phyloP scores from a whole-genome alignment of 768 basidiomycete genomes.

The Naganishia vaughanmartiniae region DNA sequence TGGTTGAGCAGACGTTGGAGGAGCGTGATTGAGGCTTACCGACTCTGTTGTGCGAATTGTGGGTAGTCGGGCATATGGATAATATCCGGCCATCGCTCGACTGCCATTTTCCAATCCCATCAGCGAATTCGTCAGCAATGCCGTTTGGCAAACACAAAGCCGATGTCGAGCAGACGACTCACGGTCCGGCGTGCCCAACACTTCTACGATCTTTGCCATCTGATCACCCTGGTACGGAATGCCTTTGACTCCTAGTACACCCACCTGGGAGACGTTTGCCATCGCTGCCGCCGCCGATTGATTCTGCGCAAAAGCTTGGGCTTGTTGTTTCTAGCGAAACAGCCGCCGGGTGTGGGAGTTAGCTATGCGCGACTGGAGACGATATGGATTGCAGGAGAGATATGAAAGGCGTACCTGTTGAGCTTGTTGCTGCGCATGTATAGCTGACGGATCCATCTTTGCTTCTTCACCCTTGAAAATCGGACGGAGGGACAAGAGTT shows the following conservation, averaged over 20 bases:
- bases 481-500: conserved; percentile 84
- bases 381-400: not conserved
- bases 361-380: not conserved
- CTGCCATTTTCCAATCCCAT: conserved; percentile 53
- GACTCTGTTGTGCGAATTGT: conserved; percentile 74
- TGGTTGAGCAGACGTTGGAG: not conserved
- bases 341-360: too few relatives aligned
- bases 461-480: conserved; percentile 99
- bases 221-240: conserved; percentile 97
- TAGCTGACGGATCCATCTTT: conserved; percentile 65
- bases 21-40: conserved; percentile 56
- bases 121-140: too few relatives aligned
- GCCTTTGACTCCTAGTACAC: conserved; percentile 64
- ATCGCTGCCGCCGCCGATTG: conserved; percentile 1
- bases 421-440: conserved; percentile 26
- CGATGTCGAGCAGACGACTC: conserved; percentile 37
- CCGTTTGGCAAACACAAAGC: too few relatives aligned
- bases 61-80: conserved; percentile 82
- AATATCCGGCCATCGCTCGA: conserved; percentile 82
- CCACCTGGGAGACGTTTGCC: conserved; percentile 4
- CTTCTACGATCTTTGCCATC: conserved; percentile 90
- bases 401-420: conserved; percentile 7
- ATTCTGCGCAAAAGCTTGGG: not conserved
- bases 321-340: not conserved
- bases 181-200: conserved; percentile 85